Evolutionary conservation across 1,284 basidiomycete genomes (phyloP).

Genomic region (Marasmius tenuissimus): DNA sequence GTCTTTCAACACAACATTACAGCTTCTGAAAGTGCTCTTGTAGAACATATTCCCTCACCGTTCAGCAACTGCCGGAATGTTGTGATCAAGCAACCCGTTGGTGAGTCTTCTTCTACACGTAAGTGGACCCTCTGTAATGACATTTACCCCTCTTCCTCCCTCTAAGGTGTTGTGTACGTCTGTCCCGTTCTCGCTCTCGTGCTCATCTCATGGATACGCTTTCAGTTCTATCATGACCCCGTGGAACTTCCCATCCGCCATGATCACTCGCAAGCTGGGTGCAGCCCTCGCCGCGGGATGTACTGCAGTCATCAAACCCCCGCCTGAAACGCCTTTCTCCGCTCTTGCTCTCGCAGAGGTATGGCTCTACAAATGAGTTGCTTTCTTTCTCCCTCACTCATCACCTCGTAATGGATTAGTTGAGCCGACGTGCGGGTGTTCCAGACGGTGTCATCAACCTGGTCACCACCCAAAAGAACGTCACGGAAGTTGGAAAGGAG

Average conservation of each 20-base stretch:
- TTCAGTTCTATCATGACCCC: slow-evolving; percentile 75
- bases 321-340: slow-evolving; percentile 95
- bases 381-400: neutral
- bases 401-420: slow-evolving; percentile 36
- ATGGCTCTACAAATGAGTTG: slow-evolving; percentile 11
- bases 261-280: slow-evolving; percentile 89
- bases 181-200: neutral
- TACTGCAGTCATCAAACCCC: slow-evolving; percentile 94
- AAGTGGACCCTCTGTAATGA: neutral
- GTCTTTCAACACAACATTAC: neutral
- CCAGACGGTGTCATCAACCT: slow-evolving; percentile 96
- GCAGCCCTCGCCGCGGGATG: slow-evolving; percentile 95
- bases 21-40: neutral
- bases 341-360: slow-evolving; percentile 87
- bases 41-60: slow-evolving; percentile 83
- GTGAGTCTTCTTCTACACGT: slow-evolving; percentile 38
- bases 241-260: slow-evolving; percentile 95
- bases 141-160: neutral
- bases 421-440: slow-evolving; percentile 85
- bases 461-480: slow-evolving; percentile 84
- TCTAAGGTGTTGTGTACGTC: slow-evolving; percentile 58
- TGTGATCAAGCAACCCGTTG: slow-evolving; percentile 94
- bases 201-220: neutral
- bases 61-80: slow-evolving; percentile 78
- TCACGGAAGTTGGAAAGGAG: slow-evolving; percentile 79